These are phyloP conservation scores for Bipolaris cookei DNA, from an alignment of 2,329 filamentous ascomycete species.

Conservation along the genomic window DNA sequence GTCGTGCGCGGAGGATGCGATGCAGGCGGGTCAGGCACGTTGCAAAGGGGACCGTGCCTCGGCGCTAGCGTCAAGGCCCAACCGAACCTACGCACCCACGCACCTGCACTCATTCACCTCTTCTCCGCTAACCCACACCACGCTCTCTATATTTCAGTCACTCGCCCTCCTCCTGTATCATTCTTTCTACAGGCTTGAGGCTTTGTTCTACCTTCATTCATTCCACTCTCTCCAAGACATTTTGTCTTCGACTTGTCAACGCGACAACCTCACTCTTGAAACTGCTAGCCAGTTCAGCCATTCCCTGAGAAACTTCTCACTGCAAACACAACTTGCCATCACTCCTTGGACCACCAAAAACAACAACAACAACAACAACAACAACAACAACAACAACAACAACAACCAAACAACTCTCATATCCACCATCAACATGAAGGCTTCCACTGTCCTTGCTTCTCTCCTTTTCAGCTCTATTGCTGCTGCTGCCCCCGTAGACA, in stretches of 20 bases:
- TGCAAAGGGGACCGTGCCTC: slow-evolving; percentile 26
- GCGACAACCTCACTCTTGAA: slow-evolving; percentile 25
- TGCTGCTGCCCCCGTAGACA: slow-evolving; percentile 43
- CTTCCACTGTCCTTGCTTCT: slow-evolving; percentile 44
- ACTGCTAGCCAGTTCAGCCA: slow-evolving; percentile 48
- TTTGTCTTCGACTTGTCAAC: slow-evolving; percentile 42
- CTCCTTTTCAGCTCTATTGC: slow-evolving; percentile 45
- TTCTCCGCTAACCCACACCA: slow-evolving; percentile 22
- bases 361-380: neutral
- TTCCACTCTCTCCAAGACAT: slow-evolving; percentile 41
- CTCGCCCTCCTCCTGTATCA: slow-evolving; percentile 22
- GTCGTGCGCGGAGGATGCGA: slow-evolving; percentile 31
- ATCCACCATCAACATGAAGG: slow-evolving; percentile 43
- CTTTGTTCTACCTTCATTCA: slow-evolving; percentile 37
- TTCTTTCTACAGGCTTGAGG: slow-evolving; percentile 48
- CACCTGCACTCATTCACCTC: slow-evolving; percentile 1
- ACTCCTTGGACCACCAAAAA: slow-evolving; percentile 18
- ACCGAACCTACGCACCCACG: slow-evolving; percentile 6
- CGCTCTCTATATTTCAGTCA: slow-evolving; percentile 34
- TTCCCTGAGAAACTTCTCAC: slow-evolving; percentile 26
- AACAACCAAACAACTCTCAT: neutral
- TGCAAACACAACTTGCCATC: slow-evolving; percentile 20
- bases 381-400: neutral
- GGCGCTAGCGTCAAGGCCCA: slow-evolving; percentile 10
- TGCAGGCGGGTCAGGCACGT: slow-evolving; percentile 15